phyloP scores from a whole-genome alignment of 23 red algal species.

The Gracilaria gracilis region DNA sequence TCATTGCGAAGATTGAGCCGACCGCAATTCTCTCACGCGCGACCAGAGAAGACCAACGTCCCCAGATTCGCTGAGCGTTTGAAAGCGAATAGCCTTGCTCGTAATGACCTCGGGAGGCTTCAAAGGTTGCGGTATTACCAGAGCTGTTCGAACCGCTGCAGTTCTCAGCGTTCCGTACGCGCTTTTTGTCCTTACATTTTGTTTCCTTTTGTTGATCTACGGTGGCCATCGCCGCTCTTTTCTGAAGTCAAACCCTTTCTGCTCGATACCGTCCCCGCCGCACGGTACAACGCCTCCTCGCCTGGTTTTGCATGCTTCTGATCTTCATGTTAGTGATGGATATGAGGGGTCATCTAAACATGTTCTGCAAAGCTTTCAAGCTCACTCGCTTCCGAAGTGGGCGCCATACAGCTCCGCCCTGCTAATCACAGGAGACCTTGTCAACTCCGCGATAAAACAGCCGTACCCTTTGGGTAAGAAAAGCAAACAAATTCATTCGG shows the following conservation, averaged over 20 bases:
- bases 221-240: constrained; percentile 57
- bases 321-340: constrained; percentile 48
- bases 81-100: too few relatives aligned
- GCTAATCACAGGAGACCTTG: constrained; percentile 64
- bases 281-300: background rate
- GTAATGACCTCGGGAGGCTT: background rate
- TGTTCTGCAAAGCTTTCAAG: constrained; percentile 17
- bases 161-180: constrained; percentile 42
- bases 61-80: background rate
- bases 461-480: constrained; percentile 38
- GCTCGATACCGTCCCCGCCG: constrained; percentile 19
- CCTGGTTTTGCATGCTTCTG: constrained; percentile 58
- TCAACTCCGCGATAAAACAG: constrained; percentile 45
- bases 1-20: background rate
- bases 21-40: background rate
- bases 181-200: constrained; percentile 9
- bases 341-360: constrained; percentile 22
- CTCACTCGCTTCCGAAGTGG: constrained; percentile 35
- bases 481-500: constrained; percentile 46
- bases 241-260: constrained; percentile 36
- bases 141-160: background rate
- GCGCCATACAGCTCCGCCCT: constrained; percentile 17
- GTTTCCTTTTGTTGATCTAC: constrained; percentile 32
- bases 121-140: background rate
- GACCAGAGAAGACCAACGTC: background rate